These are phyloP conservation scores for Amphibolis antarctica DNA, from an alignment of 106 monocot genomes.

Conservation along the genomic window DNA sequence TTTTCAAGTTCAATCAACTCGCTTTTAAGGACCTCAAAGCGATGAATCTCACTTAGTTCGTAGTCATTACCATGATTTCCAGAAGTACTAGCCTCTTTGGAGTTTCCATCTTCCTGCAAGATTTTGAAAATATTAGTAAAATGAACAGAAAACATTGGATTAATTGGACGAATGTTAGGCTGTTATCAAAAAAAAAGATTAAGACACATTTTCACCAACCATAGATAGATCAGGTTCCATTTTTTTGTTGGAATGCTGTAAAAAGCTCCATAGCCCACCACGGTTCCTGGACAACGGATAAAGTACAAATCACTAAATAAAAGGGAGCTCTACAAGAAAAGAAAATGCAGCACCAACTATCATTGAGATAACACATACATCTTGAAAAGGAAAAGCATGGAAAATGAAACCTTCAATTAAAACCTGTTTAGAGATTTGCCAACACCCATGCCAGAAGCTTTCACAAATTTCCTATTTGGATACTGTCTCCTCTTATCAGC, in stretches of 20 bases:
- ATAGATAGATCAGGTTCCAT: conserved; percentile 12
- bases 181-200: not conserved
- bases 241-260: conserved; percentile 44
- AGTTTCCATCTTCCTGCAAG: conserved; percentile 8
- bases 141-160: not conserved
- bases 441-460: conserved; percentile 16
- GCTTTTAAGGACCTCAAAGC: conserved; percentile 68
- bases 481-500: not conserved
- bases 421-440: conserved; percentile 34
- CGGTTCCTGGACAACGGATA: conserved; percentile 26
- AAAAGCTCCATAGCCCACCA: conserved; percentile 63
- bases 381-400: not conserved
- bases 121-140: not conserved
- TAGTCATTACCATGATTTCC: conserved; percentile 17
- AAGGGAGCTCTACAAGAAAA: not conserved
- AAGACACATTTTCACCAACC: conserved; percentile 33
- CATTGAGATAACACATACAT: not conserved
- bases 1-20: conserved; percentile 90
- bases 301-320: not conserved
- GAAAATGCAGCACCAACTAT: not conserved
- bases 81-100: conserved; percentile 10
- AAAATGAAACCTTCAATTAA: not conserved
- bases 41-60: conserved; percentile 49
- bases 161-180: not conserved
- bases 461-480: not conserved